Evolutionary conservation across 441 rosid genomes (phyloP).

Genomic region (Manihot esculenta): DNA sequence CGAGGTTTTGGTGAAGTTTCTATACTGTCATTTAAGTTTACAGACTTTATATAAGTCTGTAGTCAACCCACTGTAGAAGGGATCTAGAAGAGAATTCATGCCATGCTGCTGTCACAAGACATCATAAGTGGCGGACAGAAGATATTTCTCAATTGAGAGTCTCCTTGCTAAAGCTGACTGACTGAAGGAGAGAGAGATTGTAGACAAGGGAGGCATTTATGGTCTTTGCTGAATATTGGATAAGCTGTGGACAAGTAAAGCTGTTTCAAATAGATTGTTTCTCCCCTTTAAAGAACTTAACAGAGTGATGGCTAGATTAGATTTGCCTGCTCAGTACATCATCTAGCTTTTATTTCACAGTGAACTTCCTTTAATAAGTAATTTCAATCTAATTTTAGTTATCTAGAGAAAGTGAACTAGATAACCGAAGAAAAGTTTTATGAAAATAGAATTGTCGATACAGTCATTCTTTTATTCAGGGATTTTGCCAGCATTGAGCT

Average conservation of each 20-base stretch:
- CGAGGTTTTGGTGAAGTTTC: neutral
- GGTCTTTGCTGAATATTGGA: no score
- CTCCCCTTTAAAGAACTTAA: neutral
- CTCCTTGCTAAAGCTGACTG: neutral
- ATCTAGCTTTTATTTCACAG: neutral
- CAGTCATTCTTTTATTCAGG: slow-evolving; percentile 30
- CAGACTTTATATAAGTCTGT: no score
- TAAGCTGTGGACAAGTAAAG: neutral
- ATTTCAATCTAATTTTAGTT: neutral
- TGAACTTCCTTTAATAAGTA: neutral
- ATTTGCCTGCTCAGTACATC: neutral
- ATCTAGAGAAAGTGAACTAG: neutral
- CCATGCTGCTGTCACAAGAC: neutral
- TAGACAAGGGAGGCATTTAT: no score
- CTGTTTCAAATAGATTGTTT: neutral
- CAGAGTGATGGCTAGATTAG: neutral
- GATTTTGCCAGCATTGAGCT: slow-evolving; percentile 33
- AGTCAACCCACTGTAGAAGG: neutral
- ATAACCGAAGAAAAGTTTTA: neutral
- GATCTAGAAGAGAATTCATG: neutral
- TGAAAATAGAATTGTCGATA: neutral
- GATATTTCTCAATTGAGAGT: neutral
- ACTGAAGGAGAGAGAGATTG: neutral
- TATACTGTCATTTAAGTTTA: neutral
- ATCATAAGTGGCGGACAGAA: no score